phyloP scores from a whole-genome alignment of 176 grass and related monocot species.

The Oryza longistaminata region DNA sequence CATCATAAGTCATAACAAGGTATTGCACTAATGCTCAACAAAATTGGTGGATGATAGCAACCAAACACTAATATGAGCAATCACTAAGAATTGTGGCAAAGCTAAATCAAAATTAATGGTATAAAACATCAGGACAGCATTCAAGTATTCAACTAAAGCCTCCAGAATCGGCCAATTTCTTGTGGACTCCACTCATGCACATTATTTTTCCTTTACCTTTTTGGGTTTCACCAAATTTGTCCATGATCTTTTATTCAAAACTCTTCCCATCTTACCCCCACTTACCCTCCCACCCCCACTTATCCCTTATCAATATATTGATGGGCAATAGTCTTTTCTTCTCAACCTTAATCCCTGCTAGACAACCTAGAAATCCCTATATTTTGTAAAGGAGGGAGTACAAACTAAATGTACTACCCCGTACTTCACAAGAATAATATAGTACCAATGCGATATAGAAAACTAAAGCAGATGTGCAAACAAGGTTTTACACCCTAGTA shows the following conservation, averaged over 20 bases:
- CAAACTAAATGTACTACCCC: not conserved
- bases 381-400: too few species aligned
- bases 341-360: too few species aligned
- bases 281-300: too few species aligned
- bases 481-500: not conserved
- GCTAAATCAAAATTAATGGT: not conserved
- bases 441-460: not conserved
- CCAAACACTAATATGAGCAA: not conserved
- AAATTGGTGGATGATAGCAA: not conserved
- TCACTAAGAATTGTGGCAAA: not conserved
- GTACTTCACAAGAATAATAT: not conserved
- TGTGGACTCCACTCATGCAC: not conserved
- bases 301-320: too few species aligned
- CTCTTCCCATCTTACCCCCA: too few species aligned
- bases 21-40: not conserved
- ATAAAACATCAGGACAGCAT: not conserved
- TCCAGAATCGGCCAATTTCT: not conserved
- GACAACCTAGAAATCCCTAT: too few species aligned
- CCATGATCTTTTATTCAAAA: too few species aligned
- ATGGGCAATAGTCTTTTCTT: too few species aligned
- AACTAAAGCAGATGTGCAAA: not conserved
- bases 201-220: not conserved
- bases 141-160: not conserved
- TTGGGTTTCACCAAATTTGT: not conserved
- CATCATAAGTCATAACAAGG: not conserved